Conservation (phyloP, 148 eudicot species). For the Cornus florida region DNA sequence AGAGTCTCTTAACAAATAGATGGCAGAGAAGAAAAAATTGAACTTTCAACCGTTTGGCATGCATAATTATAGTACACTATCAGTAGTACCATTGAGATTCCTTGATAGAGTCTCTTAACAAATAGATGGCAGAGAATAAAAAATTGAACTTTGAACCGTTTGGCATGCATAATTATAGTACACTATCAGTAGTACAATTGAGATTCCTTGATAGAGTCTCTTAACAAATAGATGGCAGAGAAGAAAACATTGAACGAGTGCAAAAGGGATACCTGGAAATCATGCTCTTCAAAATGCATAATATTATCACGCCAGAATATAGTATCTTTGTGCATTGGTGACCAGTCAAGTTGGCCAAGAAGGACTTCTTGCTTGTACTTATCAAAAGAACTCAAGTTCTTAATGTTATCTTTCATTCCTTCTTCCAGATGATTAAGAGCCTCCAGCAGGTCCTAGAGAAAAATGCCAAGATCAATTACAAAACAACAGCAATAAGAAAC, state of each 20-base stretch:
- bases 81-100: neutral
- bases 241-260: neutral
- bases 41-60: neutral
- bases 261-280: conserved; percentile 69
- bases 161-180: neutral
- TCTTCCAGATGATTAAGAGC: conserved; percentile 84
- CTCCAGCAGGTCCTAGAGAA: conserved; percentile 75
- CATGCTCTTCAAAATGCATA: conserved; percentile 81
- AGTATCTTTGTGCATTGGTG: conserved; percentile 97
- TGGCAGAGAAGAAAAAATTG: no score
- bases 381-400: conserved; percentile 84
- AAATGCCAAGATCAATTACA: neutral
- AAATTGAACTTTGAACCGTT: neutral
- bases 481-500: neutral
- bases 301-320: conserved; percentile 91
- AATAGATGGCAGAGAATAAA: neutral
- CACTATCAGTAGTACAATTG: neutral
- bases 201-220: neutral
- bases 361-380: conserved; percentile 98
- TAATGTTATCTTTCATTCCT: conserved; percentile 77
- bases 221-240: no score
- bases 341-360: conserved; percentile 94
- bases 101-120: neutral
- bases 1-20: no score
- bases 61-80: neutral